These are phyloP conservation scores for Ophiostoma ulmi DNA, from an alignment of 2,329 filamentous ascomycete genomes.

Conservation along the genomic window DNA sequence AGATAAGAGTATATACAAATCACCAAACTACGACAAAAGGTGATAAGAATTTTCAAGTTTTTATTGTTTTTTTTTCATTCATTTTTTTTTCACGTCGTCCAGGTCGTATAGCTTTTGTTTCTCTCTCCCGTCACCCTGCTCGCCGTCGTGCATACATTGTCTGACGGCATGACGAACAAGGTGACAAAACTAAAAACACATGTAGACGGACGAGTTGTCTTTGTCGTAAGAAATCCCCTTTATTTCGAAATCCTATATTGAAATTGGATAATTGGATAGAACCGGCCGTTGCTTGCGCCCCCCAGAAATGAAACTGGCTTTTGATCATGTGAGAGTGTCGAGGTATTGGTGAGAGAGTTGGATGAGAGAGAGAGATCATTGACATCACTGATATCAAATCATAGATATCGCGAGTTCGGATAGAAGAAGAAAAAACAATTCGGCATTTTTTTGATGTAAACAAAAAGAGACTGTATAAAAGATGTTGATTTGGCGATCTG, in stretches of 20 bases:
- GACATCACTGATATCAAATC: conserved; percentile 8
- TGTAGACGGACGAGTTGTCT: background rate
- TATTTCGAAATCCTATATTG: conserved; percentile 1
- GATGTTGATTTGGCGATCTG: conserved; percentile 34
- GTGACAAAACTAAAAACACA: background rate
- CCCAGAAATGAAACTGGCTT: conserved; percentile 13
- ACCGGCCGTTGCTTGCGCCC: conserved; percentile 16
- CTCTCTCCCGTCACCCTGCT: background rate
- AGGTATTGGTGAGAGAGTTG: conserved; percentile 4
- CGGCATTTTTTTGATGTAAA: conserved; percentile 18
- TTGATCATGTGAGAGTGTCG: conserved; percentile 12
- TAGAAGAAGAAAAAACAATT: conserved; percentile 18
- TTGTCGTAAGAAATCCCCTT: conserved; percentile 14
- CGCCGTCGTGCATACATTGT: background rate
- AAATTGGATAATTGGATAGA: background rate
- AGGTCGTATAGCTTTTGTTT: background rate
- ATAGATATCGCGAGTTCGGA: conserved; percentile 12
- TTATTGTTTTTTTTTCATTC: conserved; percentile 21
- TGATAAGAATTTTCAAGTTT: conserved; percentile 16
- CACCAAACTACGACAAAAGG: background rate
- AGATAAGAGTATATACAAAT: background rate
- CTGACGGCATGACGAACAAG: background rate
- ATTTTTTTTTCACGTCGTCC: conserved; percentile 8
- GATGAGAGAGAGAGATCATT: conserved; percentile 12
- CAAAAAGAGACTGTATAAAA: conserved; percentile 17